Evolutionary conservation across 192 early-diverging fungal species (phyloP), one percentile per base, ranked within the genome.

Genomic region (Rhizophagus clarus): DNA sequence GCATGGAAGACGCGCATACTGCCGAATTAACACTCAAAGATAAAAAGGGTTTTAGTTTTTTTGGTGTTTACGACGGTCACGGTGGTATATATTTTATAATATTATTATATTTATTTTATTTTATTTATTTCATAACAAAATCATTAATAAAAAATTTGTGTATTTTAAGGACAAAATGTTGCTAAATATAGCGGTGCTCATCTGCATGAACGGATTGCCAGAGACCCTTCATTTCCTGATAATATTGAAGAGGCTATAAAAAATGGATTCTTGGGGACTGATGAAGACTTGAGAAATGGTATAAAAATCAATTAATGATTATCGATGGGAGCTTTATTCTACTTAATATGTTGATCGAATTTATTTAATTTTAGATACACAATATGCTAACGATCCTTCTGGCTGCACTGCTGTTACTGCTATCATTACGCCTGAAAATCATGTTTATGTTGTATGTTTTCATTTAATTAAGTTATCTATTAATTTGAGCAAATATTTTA

Each of bases 1-100:
- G 92, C 92, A 99, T 99, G 97, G 97, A 99, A 85, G 97, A 99
- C 87, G 96, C 96, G 24, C 97, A 99, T 88, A 93, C 96, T 24
- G 94, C 96, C 62, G 66, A 96, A 62, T 88, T 97, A 40, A 91
- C 90, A 72, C 70, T 97, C 10, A 85, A 87, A 32, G 90, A 88
- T 28, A 88, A 88, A 60, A 87, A 91, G 51, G 85, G 85, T 69
- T 85, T 87, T 22, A 93, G 94, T 29, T 98, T 97, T 84, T 99
- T 98, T 90, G 95, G 92, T n/a, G 97, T 99, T 22, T 99, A 93
- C 85, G 97, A 99, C 83, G 97, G 97, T 6, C 97, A 99, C 82
- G 97, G 96, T 82, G 93, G 94, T 82, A 90, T 87, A 81, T 80
- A 29, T 32, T 22, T 12, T 12, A 45, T 45, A 45, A 26, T 60